Evolutionary conservation across 495 filamentous ascomycete genomes (phyloP).

Genomic region (Lindgomyces ingoldianus): DNA sequence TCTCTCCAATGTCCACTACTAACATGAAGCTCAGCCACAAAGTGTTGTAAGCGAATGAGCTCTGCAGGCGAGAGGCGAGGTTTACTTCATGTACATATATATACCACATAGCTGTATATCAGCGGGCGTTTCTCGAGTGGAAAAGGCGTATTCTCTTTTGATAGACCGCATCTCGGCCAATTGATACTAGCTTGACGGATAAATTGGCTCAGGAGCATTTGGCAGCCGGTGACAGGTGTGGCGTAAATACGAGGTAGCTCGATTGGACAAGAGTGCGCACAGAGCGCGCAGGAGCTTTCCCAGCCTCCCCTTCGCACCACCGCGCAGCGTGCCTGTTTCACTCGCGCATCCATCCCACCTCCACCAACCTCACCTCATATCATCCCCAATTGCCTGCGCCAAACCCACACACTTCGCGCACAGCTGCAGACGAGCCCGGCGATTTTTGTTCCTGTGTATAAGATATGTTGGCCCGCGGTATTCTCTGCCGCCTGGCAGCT

Average conservation of each 20-base stretch:
- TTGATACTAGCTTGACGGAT: too few species aligned
- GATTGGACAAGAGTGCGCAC: too few species aligned
- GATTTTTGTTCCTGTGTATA: neutral
- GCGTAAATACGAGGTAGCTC: too few species aligned
- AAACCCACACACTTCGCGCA: neutral
- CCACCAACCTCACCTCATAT: neutral
- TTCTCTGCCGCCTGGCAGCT: slow-evolving; percentile 37
- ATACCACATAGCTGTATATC: neutral
- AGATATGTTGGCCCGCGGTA: slow-evolving; percentile 37
- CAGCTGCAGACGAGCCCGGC: neutral
- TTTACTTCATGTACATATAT: neutral
- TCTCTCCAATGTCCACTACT: neutral
- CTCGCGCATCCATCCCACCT: neutral
- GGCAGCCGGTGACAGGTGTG: too few species aligned
- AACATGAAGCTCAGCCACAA: slow-evolving; percentile 5
- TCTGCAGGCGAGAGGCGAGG: neutral
- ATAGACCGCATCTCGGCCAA: too few species aligned
- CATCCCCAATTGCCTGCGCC: neutral
- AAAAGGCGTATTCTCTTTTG: too few species aligned
- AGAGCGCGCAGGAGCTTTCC: neutral
- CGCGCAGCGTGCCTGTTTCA: too few species aligned
- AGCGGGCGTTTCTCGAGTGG: neutral
- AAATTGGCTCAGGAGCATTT: too few species aligned
- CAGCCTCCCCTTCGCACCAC: neutral
- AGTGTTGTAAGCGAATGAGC: neutral